Base-by-base conservation (phyloP, 2,329 filamentous ascomycete species). In the Aspergillus fructus region DNA sequence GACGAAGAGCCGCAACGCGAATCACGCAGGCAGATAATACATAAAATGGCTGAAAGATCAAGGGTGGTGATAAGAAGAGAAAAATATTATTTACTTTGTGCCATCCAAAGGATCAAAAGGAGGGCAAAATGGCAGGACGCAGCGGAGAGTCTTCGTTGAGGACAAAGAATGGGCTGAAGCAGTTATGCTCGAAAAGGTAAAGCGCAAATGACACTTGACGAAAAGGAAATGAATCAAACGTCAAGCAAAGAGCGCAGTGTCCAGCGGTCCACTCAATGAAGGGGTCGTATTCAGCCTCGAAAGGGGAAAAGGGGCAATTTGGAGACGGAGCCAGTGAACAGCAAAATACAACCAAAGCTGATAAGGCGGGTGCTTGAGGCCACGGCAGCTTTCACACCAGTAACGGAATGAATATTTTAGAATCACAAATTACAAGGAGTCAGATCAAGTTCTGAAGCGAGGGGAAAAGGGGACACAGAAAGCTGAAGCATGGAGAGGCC, bases 231-330 rank as follows among this genome's bases (percentile, higher is more conserved):
- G 51, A 61, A 50, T 43, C 59, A 40, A 58, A 58, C 52, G 54
- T 59, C 76, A 76, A 37, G 42, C 27, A 52, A 50, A 42, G 11
- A 39, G 23, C 33, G 24, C 23, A 45, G 43, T 37, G 47, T 56
- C 52, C 79, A 84, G 61, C 74, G 21, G 47, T 56, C 52, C 79
- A 84, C 61, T 74, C 89, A 59, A 37, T 58, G 62, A 53, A 48
- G 67, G 73, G 0, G 63, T 62, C 19, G 69, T 76, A 52, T 73
- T 47, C 19, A 46, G 72, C 72, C 56, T 60, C 58, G 58, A 62
- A 60, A 59, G 55, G 64, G 60, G 56, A 64, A 61, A 59, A 52
- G 53, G 61, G 64, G 46, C 53, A 43, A 11, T 33, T 45, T 49
- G 49, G 34, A 43, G 49, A 53, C 34, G 49, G 55, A 39, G 34